A percentile compares a stretch with the other conserved stretches of the same genome.
phyloP scores from a whole-genome alignment of 2,329 filamentous ascomycete species.

The Cladophialophora immunda region DNA sequence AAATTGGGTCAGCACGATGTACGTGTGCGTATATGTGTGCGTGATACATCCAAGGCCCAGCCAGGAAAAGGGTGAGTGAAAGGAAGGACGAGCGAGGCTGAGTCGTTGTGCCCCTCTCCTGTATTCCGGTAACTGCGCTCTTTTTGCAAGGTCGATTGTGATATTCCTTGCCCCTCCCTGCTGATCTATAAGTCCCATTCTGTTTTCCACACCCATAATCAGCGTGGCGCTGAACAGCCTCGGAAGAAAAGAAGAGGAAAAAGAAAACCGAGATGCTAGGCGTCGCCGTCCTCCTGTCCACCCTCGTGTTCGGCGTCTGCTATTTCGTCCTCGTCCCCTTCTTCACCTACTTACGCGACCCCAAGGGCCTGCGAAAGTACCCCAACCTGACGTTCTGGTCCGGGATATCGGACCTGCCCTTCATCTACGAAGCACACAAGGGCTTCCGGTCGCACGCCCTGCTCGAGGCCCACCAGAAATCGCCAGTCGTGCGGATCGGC shows the following conservation, averaged over 20 bases:
- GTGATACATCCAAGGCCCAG: not conserved
- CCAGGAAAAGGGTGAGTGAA: not conserved
- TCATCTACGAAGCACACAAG: slow-evolving; percentile 37
- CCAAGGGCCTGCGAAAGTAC: slow-evolving; percentile 59
- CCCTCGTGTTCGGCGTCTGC: slow-evolving; percentile 35
- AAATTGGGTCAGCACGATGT: not conserved
- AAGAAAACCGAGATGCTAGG: slow-evolving; percentile 17
- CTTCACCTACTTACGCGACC: slow-evolving; percentile 55
- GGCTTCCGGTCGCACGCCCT: slow-evolving; percentile 39
- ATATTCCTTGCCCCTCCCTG: not conserved
- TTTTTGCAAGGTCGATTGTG: not conserved
- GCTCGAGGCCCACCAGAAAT: slow-evolving; percentile 56
- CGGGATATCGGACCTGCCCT: slow-evolving; percentile 57
- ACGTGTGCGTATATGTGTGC: not conserved
- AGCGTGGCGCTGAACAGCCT: no score
- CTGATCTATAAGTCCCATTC: not conserved
- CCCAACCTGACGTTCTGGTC: slow-evolving; percentile 55
- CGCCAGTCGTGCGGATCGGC: slow-evolving; percentile 47
- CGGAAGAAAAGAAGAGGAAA: not conserved
- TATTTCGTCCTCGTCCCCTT: slow-evolving; percentile 54
- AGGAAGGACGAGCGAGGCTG: not conserved
- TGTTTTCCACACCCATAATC: not conserved
- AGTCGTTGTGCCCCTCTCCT: not conserved
- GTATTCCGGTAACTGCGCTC: not conserved
- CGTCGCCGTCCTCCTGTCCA: not conserved